phyloP scores from a whole-genome alignment of 2,329 filamentous ascomycete genomes.

The Aspergillus novoparasiticus region DNA sequence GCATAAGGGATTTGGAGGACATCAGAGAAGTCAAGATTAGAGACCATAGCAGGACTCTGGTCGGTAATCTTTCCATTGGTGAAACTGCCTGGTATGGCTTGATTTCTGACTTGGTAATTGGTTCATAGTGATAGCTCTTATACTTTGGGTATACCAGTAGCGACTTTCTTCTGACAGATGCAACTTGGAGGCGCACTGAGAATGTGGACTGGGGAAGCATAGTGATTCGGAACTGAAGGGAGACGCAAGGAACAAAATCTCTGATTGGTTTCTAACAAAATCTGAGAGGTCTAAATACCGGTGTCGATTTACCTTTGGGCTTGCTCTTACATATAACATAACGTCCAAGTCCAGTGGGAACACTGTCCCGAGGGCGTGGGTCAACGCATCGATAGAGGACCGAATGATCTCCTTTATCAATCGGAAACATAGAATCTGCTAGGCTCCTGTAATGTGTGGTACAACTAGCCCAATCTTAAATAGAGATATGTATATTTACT shows the following conservation, averaged over 20 bases:
- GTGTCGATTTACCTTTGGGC: too few species aligned
- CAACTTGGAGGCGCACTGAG: not conserved
- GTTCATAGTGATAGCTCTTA: not conserved
- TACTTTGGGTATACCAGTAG: not conserved
- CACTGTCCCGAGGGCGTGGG: not conserved
- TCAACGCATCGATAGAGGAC: not conserved
- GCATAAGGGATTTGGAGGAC: not conserved
- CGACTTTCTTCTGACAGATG: not conserved
- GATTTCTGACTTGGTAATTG: not conserved
- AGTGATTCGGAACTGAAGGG: not conserved
- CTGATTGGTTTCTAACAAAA: not conserved
- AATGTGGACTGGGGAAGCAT: not conserved
- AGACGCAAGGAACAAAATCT: not conserved
- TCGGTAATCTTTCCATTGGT: not conserved
- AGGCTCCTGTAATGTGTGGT: not conserved
- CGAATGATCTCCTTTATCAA: not conserved
- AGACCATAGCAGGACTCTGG: not conserved
- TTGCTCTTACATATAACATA: not conserved
- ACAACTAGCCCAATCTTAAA: not conserved
- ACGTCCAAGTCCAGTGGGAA: not conserved
- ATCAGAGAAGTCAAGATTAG: not conserved
- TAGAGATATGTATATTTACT: not conserved
- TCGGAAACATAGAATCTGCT: not conserved
- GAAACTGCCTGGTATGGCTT: not conserved
- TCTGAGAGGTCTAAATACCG: not conserved